A percentile compares a stretch with the other conserved stretches of the same genome.
Conservation (phyloP, 331 rosid genomes). For the Prunus yedoensis region DNA sequence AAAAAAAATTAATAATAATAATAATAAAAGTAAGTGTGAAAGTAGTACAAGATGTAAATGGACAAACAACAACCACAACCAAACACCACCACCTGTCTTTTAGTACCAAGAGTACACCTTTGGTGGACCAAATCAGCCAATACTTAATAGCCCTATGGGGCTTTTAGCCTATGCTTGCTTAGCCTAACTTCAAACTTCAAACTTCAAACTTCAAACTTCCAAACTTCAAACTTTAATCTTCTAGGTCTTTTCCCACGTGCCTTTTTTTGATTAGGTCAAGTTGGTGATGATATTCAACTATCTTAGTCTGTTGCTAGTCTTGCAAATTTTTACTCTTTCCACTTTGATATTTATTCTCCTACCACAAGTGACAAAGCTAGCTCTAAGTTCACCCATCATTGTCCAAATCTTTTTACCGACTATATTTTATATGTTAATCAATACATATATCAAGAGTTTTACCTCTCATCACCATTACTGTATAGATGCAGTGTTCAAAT, state of each 20-base stretch:
- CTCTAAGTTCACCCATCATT: too few species aligned
- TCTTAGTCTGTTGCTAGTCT: background rate
- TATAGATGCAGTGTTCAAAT: too few species aligned
- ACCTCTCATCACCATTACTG: too few species aligned
- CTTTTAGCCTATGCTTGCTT: background rate
- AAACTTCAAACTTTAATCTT: background rate
- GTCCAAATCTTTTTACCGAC: too few species aligned
- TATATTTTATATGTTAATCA: too few species aligned
- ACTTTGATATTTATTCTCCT: background rate
- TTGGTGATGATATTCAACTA: background rate
- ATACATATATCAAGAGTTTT: too few species aligned
- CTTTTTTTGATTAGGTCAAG: conserved; percentile 4
- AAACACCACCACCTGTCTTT: background rate
- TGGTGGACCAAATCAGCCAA: conserved; percentile 42
- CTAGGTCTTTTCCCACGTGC: background rate
- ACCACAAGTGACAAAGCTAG: background rate
- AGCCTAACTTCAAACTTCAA: background rate
- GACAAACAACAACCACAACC: background rate
- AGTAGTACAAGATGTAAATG: background rate
- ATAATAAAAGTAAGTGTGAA: background rate
- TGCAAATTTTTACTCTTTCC: background rate
- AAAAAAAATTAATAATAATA: too few species aligned
- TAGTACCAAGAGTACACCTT: conserved; percentile 23
- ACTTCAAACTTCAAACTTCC: background rate
- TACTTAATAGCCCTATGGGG: background rate